phyloP scores from a whole-genome alignment of 345 rosid genomes.

The Sapria himalayana region DNA sequence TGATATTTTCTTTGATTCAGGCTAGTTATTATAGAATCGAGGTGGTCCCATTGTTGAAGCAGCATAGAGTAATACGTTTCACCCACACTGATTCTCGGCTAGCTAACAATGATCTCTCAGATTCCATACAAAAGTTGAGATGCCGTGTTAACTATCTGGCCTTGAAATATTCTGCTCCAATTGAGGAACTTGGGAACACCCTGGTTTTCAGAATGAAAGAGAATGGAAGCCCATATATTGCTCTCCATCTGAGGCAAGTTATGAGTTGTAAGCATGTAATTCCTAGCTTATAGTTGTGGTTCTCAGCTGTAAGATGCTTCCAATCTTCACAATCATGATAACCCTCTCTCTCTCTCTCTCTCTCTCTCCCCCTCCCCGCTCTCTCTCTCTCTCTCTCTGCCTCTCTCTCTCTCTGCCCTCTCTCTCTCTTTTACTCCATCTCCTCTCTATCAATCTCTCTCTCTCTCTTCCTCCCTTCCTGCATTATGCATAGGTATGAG shows the following conservation, averaged over 20 bases:
- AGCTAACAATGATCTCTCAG: conserved; percentile 59
- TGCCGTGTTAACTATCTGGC: conserved; percentile 81
- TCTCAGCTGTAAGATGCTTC: not conserved
- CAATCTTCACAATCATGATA: too few relatives aligned
- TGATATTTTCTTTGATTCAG: conserved; percentile 26
- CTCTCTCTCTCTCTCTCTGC: too few relatives aligned
- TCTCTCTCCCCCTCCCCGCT: too few relatives aligned
- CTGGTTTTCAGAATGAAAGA: conserved; percentile 66
- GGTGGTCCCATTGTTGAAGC: conserved; percentile 58
- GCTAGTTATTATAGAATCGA: conserved; percentile 65
- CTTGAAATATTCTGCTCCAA: conserved; percentile 58
- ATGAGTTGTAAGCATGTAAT: too few relatives aligned
- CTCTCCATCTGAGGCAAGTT: conserved; percentile 80
- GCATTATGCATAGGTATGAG: conserved; percentile 40
- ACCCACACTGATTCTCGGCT: conserved; percentile 91
- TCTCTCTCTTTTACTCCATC: too few relatives aligned
- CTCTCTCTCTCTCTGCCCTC: too few relatives aligned
- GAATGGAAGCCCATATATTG: conserved; percentile 62
- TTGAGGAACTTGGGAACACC: conserved; percentile 54
- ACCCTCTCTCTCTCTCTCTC: too few relatives aligned
- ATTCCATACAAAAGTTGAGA: conserved; percentile 59
- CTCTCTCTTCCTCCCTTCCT: too few relatives aligned
- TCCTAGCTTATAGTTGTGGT: conserved; percentile 2
- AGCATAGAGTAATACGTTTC: conserved; percentile 65
- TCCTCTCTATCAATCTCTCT: too few relatives aligned